phyloP scores from a whole-genome alignment of 2,329 filamentous ascomycete species.

The Xylaria arbuscula region DNA sequence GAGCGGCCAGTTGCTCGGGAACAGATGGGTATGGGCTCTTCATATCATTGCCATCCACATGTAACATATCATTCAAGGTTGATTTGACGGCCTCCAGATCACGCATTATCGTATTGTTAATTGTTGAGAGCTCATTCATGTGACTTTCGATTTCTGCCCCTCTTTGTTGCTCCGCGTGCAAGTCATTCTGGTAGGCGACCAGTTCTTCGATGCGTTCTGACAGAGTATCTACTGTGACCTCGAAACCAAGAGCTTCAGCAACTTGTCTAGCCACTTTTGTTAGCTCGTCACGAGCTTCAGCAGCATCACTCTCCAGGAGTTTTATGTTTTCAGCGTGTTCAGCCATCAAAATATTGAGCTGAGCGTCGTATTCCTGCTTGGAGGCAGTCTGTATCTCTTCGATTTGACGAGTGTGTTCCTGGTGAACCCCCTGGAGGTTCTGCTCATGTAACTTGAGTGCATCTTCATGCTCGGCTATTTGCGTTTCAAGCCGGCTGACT shows the following conservation, averaged over 20 bases:
- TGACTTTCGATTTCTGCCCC: conserved; percentile 66
- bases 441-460: conserved; percentile 66
- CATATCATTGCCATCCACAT: conserved; percentile 59
- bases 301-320: conserved; percentile 70
- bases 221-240: conserved; percentile 75
- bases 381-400: conserved; percentile 61
- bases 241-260: conserved; percentile 67
- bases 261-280: conserved; percentile 73
- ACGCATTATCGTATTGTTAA: conserved; percentile 68
- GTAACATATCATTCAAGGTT: conserved; percentile 64
- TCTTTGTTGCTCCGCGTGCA: conserved; percentile 69
- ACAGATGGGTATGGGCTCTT: conserved; percentile 61
- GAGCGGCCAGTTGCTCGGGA: conserved; percentile 66
- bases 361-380: conserved; percentile 67
- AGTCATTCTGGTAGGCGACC: conserved; percentile 67
- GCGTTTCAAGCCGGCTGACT: conserved; percentile 64
- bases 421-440: conserved; percentile 61
- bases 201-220: conserved; percentile 70
- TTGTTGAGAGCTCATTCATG: conserved; percentile 66
- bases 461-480: conserved; percentile 70
- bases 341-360: conserved; percentile 67
- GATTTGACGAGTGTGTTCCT: conserved; percentile 63
- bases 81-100: conserved; percentile 71
- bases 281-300: conserved; percentile 73
- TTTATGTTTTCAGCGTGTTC: conserved; percentile 69